Base-by-base conservation (phyloP, 2,329 filamentous ascomycete genomes). In the Curvularia sp. region DNA sequence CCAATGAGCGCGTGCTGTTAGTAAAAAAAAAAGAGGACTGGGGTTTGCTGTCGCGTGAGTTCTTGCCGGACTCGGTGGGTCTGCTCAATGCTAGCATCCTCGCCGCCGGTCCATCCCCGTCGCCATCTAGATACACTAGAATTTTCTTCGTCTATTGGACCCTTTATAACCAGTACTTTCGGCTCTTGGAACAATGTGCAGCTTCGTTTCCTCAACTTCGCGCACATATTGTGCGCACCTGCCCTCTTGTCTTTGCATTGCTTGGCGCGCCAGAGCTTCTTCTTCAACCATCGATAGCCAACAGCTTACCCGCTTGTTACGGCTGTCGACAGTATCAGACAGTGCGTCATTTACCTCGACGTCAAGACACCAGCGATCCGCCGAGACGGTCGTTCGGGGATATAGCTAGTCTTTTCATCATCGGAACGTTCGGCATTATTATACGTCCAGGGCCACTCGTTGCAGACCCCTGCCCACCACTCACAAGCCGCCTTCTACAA, bases 61-160 rank as follows among this genome's bases (percentile, higher is more conserved):
- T 50, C 55, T 59, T 66, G 39, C 62, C 59, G 34, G 28, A 55
- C 32, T 59, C 42, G 54, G 64, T 66, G 64, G 64, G 54, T 58
- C 61, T 57, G 41, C 50, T 34, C 57, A 59, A 48, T 50, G 49
- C 59, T 58, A 56, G 43, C 39, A 57, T 51, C 21, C 43, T 56
- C 48, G 50, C 61, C 53, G 46, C 59, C 51, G 58, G 59, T 49
- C 59, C 9, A 49, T 21, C 50, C 57, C 60, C 64, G 53, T 56
- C 59, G 43, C 60, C 54, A 50, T 57, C 28, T 59, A 63, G n/a
- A n/a, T n/a, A n/a, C 61, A 61, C 59, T 65, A 66, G 61, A 68
- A 66, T 61, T 65, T 63, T 68, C 66, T 62, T 61, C 30, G 13
- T 28, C 32, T 49, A 39, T 38, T 41, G 59, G 46, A 38, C 60